These are phyloP conservation scores for Mycosphaerella arachidis DNA, from an alignment of 2,329 filamentous ascomycete species.

Conservation along the genomic window DNA sequence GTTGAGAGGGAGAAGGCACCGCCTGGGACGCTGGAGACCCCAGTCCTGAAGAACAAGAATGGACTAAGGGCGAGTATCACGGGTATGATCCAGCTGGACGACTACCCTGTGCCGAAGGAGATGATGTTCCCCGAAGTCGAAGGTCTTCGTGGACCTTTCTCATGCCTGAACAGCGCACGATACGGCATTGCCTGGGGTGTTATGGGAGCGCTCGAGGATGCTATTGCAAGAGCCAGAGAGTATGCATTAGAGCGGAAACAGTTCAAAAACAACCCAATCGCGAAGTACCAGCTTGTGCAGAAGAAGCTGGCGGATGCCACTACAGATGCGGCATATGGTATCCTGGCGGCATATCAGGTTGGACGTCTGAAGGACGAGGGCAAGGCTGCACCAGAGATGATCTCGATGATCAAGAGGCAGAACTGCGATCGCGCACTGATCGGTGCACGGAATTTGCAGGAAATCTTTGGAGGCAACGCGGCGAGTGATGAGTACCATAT, in stretches of 20 bases:
- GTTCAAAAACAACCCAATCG: conserved; percentile 92
- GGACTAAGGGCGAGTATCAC: conserved; percentile 89
- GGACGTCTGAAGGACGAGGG: conserved; percentile 89
- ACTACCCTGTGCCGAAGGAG: conserved; percentile 77
- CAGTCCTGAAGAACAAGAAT: conserved; percentile 90
- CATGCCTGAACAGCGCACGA: conserved; percentile 87
- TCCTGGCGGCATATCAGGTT: conserved; percentile 85
- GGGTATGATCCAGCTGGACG: conserved; percentile 95
- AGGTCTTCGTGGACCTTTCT: conserved; percentile 83
- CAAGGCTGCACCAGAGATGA: conserved; percentile 88
- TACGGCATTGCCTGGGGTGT: conserved; percentile 92
- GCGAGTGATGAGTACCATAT: conserved; percentile 96
- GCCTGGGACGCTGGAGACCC: conserved; percentile 83
- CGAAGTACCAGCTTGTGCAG: conserved; percentile 94
- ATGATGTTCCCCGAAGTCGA: conserved; percentile 94
- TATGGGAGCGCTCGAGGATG: conserved; percentile 92
- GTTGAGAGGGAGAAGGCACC: conserved; percentile 82
- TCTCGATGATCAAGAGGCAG: conserved; percentile 92
- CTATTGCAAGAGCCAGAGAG: conserved; percentile 70
- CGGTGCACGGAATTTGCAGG: conserved; percentile 78
- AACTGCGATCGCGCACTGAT: conserved; percentile 88
- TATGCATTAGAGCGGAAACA: conserved; percentile 93
- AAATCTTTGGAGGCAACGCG: conserved; percentile 97
- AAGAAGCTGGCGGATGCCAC: conserved; percentile 93
- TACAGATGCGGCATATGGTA: conserved; percentile 86